A percentile compares a stretch with the other conserved stretches of the same genome.
These are phyloP conservation scores for Aspergillus conjunctus DNA, from an alignment of 495 filamentous ascomycete genomes.

Conservation along the genomic window DNA sequence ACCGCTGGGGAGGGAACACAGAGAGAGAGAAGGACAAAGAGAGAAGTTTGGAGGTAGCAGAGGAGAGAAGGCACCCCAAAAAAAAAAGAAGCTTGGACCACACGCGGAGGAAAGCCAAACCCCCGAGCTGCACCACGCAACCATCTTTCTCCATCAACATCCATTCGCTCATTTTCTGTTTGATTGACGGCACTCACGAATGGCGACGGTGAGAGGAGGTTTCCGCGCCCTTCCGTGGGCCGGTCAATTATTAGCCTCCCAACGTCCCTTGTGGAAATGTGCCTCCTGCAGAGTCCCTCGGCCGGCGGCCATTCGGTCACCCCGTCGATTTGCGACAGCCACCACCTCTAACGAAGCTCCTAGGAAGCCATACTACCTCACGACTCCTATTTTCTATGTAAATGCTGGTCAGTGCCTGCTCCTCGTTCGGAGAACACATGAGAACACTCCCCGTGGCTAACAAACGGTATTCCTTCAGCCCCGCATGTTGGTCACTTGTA, in stretches of 20 bases:
- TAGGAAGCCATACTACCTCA: conserved; percentile 92
- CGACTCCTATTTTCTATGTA: conserved; percentile 98
- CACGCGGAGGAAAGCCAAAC: conserved; percentile 32
- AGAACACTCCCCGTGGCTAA: conserved; percentile 22
- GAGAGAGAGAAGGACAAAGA: conserved; percentile 10
- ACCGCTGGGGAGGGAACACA: background rate
- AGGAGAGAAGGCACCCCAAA: conserved; percentile 14
- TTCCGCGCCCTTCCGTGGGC: conserved; percentile 41
- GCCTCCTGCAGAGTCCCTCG: conserved; percentile 29
- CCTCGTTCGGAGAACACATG: background rate
- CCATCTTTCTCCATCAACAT: conserved; percentile 9
- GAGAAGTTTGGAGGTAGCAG: background rate
- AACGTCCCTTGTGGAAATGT: conserved; percentile 39
- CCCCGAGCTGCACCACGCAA: conserved; percentile 30
- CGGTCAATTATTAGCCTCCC: conserved; percentile 27
- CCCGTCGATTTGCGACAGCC: conserved; percentile 40
- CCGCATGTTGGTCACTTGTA: conserved; percentile 96
- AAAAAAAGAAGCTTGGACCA: conserved; percentile 47
- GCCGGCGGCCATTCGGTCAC: conserved; percentile 17
- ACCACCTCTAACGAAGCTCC: conserved; percentile 28
- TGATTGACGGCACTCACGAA: conserved; percentile 22
- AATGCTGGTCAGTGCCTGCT: conserved; percentile 71
- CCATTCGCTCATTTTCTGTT: conserved; percentile 14
- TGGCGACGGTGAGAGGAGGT: conserved; percentile 36
- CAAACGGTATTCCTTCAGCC: conserved; percentile 50